Evolutionary conservation across 768 basidiomycete species (phyloP).

Genomic region (Sarcodon aspratus): DNA sequence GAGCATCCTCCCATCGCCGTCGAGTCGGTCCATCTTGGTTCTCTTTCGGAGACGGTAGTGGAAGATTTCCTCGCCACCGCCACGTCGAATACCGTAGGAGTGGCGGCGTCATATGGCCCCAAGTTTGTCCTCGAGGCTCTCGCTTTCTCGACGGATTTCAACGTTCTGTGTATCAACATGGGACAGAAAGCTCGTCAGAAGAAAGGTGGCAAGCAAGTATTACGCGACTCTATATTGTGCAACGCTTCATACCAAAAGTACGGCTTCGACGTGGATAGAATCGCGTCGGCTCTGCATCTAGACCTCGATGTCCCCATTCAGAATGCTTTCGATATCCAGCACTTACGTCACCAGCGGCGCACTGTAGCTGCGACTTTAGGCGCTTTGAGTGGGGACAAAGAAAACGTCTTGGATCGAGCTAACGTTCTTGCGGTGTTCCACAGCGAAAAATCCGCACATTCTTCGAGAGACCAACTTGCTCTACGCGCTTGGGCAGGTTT

Average conservation of each 20-base stretch:
- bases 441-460: conserved; percentile 5
- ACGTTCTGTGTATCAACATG: neutral
- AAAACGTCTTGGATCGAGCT: conserved; percentile 18
- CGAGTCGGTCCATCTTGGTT: neutral
- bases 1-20: neutral
- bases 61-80: neutral
- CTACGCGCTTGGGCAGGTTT: conserved; percentile 3
- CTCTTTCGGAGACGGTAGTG: neutral
- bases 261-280: conserved; percentile 32
- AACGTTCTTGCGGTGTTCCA: conserved; percentile 23
- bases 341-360: conserved; percentile 16
- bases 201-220: neutral
- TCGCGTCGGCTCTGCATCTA: conserved; percentile 25
- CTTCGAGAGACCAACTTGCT: conserved; percentile 14
- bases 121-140: neutral
- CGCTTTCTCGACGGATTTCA: neutral
- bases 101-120: neutral
- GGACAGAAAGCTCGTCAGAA: neutral
- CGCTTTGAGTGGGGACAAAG: neutral
- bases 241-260: neutral
- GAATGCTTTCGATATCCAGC: conserved; percentile 30
- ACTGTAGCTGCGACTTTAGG: conserved; percentile 18
- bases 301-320: conserved; percentile 26
- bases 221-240: neutral
- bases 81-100: neutral